Percentiles rank a stretch among this genome's conserved stretches.
Conservation (phyloP, 345 rosid genomes). For the Pistacia vera region DNA sequence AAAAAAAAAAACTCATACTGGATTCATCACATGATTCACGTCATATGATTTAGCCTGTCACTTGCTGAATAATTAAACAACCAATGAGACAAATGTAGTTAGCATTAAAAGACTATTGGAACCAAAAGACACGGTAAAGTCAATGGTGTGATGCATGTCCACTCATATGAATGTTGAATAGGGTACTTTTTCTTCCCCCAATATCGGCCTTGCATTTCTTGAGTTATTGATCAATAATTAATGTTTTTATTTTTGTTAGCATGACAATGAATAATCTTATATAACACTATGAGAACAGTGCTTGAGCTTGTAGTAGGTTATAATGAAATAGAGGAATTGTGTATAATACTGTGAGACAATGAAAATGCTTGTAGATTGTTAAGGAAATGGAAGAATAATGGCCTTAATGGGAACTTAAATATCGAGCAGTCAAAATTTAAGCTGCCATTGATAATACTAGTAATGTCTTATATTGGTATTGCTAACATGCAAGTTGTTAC, state of each 20-base stretch:
- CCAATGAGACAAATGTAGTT: background rate
- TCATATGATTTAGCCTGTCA: constrained; percentile 13
- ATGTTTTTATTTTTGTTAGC: background rate
- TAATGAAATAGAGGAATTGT: no score
- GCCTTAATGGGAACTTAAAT: background rate
- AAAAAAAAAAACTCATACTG: background rate
- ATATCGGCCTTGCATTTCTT: background rate
- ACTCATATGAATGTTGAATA: background rate
- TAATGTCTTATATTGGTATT: background rate
- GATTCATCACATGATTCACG: constrained; percentile 9
- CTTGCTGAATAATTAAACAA: background rate
- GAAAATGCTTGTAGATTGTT: background rate
- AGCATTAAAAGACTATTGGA: constrained; percentile 1
- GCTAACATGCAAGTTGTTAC: background rate
- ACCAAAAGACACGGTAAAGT: background rate
- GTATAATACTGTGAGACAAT: background rate
- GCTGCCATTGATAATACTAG: background rate
- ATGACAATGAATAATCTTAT: background rate
- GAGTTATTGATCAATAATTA: background rate
- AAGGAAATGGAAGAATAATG: background rate
- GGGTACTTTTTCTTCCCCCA: background rate
- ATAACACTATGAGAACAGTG: background rate
- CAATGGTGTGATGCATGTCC: background rate
- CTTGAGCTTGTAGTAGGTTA: background rate
- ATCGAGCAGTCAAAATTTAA: background rate